Base-by-base conservation (phyloP, 2,329 filamentous ascomycete genomes). In the Bretziella fagacearum region DNA sequence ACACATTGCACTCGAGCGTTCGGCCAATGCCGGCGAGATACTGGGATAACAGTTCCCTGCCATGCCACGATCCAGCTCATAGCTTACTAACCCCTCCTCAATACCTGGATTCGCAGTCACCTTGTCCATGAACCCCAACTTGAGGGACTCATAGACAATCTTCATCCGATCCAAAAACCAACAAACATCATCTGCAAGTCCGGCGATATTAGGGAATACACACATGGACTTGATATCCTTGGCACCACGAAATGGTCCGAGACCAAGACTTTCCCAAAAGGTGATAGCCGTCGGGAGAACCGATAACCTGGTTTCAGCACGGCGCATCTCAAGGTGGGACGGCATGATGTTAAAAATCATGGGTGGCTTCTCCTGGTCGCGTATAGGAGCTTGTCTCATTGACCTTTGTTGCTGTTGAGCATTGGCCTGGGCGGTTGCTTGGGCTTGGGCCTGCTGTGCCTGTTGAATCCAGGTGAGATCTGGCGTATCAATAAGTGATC, bases 221-320 rank as follows among this genome's bases (percentile, higher is more conserved):
- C 81, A 84, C 41, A 84, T 71, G 0, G 77, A 72, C 29, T 71
- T 69, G 25, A 91, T 64, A 51, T 89, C 74, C 59, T 93, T 93
- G 6, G 67, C 57, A 0, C 82, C 81, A 50, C 74, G 74, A 6
- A 74, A 74, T 3, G 84, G 84, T 1, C 75, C 75, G 1, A 93
- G 67, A 0, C 83, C 81, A 15, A 93, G 64, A 40, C 79, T 77
- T 57, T 91, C 84, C 85, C 84, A 93, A 56, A 91, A 93, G 1
- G 71, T 65, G 17, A 89, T 65, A 0, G 82, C 80, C 1, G 83
- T 74, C 2, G 84, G 81, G 18, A 89, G 65, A 32, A 93, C 67
- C 8, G 85, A 84, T 48, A 86, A 71, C 41, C 72, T 73, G 1
- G 70, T 69, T 32, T 85, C 80, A 17, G 77, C 73, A 46, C 84